Conservation (phyloP, 805 yeast genomes). For the Metschnikowia henanensis region DNA sequence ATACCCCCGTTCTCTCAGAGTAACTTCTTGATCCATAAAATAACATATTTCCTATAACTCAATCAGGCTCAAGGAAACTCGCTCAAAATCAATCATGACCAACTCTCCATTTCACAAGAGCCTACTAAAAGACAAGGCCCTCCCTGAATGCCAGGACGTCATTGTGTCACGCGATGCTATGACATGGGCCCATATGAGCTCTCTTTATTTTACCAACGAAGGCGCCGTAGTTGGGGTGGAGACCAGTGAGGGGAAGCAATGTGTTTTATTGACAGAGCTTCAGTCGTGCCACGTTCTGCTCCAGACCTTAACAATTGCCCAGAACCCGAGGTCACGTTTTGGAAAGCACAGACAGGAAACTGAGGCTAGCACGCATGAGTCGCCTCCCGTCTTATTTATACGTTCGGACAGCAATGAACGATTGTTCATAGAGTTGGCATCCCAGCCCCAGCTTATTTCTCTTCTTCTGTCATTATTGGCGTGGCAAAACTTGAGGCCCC, state of each 20-base stretch:
- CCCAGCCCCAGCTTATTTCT: slow-evolving; percentile 40
- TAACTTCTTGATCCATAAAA: not conserved
- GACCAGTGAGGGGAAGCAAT: slow-evolving; percentile 26
- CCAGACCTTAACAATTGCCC: slow-evolving; percentile 24
- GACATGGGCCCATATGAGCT: slow-evolving; percentile 34
- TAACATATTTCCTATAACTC: too few species aligned
- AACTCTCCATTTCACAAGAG: slow-evolving; percentile 30
- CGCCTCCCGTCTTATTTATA: slow-evolving; percentile 43
- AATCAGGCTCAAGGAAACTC: not conserved
- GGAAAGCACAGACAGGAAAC: slow-evolving; percentile 8
- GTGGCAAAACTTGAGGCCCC: slow-evolving; percentile 57
- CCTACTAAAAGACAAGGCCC: slow-evolving; percentile 35
- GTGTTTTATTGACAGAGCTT: slow-evolving; percentile 32
- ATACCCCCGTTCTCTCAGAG: not conserved
- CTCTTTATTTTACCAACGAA: slow-evolving; percentile 30
- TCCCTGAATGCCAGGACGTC: slow-evolving; percentile 33
- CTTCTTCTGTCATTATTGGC: slow-evolving; percentile 48
- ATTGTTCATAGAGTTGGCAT: slow-evolving; percentile 36
- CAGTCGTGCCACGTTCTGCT: slow-evolving; percentile 43
- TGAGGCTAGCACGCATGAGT: slow-evolving; percentile 15
- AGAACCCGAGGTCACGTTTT: slow-evolving; percentile 6
- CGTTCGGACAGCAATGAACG: slow-evolving; percentile 40
- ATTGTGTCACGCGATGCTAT: slow-evolving; percentile 37
- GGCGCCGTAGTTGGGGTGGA: slow-evolving; percentile 37
- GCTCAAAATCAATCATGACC: not conserved